Base-by-base conservation (phyloP, 768 basidiomycete species). In the Paxillus involutus region DNA sequence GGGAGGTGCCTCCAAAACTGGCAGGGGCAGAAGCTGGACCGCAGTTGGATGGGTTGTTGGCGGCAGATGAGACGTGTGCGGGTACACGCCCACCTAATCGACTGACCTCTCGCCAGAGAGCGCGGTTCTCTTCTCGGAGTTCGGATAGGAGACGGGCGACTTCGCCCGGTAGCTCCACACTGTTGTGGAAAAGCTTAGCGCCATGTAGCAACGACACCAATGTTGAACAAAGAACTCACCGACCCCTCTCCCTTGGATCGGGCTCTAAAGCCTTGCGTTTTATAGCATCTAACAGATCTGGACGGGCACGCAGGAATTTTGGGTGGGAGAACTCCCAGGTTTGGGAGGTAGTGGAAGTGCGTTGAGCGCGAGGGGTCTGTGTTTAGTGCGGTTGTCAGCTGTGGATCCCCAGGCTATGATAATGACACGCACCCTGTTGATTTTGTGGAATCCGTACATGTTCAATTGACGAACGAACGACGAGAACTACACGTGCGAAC, bases 361-460 rank as follows among this genome's bases (percentile, higher is more conserved):
- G 83, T 65, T 91, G 88, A 6, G 90, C 87, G 45, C 91, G 86
- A 24, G 90, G 90, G 4, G 90, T 90, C 83, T 90, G 68, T 58
- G 35, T 43, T 19, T 51, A 50, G 30, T 26, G 13, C 13, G 30
- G 39, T 6, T 26, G 21, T 35, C 45, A 51, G n/a, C 46, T 9
- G 50, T 14, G 32, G 50, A 17, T 13, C 11, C 32, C 10, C 26
- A 26, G 26, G 26, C 26, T 6, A 26, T 26, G 26, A 26, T 26
- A 26, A 26, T 26, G 26, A 3, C 6, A 26, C 82, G 57, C 53
- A 90, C 88, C 73, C 91, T 80, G 69, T 93, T 93, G 73, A 91
- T 91, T 74, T 95, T 95, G 71, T 94, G 91, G 72, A 95, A 96
- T 39, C 92, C 92, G 63, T 94, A 96, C 91, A 94, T 95, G 76